Evolutionary conservation across 768 basidiomycete species (phyloP).

Genomic region (Tricholoma bakamatsutake): DNA sequence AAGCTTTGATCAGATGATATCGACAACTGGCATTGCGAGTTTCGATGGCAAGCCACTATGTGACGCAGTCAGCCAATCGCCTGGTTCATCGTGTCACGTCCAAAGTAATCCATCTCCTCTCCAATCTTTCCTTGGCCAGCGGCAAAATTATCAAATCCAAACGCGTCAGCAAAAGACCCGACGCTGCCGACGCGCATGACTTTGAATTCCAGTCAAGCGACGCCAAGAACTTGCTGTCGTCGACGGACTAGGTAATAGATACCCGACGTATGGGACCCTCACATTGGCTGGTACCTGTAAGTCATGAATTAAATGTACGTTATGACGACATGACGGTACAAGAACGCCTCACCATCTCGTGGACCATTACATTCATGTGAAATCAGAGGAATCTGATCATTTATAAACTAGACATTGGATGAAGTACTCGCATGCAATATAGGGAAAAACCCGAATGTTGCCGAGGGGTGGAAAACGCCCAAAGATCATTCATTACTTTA

Average conservation of each 20-base stretch:
- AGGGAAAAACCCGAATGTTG: background rate
- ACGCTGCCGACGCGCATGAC: background rate
- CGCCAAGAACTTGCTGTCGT: background rate
- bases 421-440: constrained; percentile 1
- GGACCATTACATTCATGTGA: constrained; percentile 4
- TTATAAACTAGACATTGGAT: background rate
- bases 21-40: background rate
- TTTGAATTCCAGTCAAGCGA: constrained; percentile 10
- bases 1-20: background rate
- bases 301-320: constrained; percentile 6
- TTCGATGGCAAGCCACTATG: too few species aligned
- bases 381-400: background rate
- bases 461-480: background rate
- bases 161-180: background rate
- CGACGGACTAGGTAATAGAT: constrained; percentile 4
- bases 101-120: background rate
- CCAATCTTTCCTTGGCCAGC: background rate
- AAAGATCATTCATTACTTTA: constrained; percentile 33
- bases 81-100: background rate
- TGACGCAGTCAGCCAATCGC: background rate
- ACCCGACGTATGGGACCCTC: constrained; percentile 4
- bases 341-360: constrained; percentile 4
- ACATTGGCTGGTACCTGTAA: background rate
- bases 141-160: background rate
- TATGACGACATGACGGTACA: constrained; percentile 10